A percentile compares a stretch with the other conserved stretches of the same genome.
Evolutionary conservation across 371 early-diverging fungal genomes (phyloP).

Genomic region (Chytridium lagenaria): DNA sequence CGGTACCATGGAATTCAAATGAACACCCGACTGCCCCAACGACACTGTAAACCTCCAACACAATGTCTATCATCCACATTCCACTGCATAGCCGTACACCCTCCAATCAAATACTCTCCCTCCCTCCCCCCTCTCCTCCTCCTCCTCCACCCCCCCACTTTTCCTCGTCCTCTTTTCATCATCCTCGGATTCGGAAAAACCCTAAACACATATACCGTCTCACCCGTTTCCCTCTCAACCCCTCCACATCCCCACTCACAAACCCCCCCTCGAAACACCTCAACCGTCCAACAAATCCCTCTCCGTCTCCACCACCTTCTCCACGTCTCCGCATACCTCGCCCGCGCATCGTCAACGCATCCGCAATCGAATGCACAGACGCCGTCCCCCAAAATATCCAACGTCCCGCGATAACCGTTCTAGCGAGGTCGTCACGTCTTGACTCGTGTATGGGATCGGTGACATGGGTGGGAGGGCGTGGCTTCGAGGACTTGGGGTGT

Average conservation of each 20-base stretch:
- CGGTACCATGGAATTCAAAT: conserved; percentile 7
- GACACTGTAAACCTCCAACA: background rate
- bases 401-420: background rate
- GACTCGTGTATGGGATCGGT: conserved; percentile 1
- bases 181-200: conserved; percentile 5
- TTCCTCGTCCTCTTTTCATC: background rate
- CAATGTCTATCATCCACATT: background rate
- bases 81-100: background rate
- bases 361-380: conserved; percentile 1
- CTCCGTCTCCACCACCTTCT: background rate
- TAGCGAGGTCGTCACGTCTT: background rate
- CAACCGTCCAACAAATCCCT: background rate
- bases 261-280: background rate
- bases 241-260: background rate
- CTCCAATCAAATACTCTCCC: conserved; percentile 7
- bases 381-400: background rate
- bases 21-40: conserved; percentile 9
- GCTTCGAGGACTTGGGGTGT: background rate
- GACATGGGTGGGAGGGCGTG: background rate
- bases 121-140: background rate
- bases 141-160: background rate
- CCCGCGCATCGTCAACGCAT: conserved; percentile 12
- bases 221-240: background rate
- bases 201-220: background rate
- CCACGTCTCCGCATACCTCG: background rate